phyloP scores from a whole-genome alignment of 1,284 basidiomycete genomes.

The Athelia psychrophila region DNA sequence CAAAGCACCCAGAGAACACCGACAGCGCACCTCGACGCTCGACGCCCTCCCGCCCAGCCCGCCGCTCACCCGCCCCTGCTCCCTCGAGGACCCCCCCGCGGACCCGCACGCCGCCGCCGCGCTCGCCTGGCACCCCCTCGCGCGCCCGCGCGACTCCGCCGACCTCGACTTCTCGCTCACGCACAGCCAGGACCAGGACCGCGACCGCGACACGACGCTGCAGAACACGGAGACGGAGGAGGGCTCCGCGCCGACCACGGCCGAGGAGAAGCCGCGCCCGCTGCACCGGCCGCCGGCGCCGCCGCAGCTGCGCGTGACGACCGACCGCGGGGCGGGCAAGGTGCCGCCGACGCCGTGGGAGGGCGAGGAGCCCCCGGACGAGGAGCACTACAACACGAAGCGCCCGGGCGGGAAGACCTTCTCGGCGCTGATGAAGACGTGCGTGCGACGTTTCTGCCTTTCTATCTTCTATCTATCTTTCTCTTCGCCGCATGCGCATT shows the following conservation, averaged over 20 bases:
- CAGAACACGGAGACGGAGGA: constrained; percentile 27
- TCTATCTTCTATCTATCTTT: too few relatives aligned
- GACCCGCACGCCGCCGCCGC: not conserved
- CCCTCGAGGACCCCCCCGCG: too few relatives aligned
- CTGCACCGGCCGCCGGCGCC: too few relatives aligned
- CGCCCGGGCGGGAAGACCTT: constrained; percentile 21
- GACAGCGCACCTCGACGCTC: not conserved
- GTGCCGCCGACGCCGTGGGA: constrained; percentile 56
- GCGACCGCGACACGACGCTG: constrained; percentile 9
- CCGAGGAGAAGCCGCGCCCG: too few relatives aligned
- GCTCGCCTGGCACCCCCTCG: not conserved
- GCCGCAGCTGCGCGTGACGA: not conserved
- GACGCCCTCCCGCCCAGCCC: constrained; percentile 17
- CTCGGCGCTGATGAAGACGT: constrained; percentile 20
- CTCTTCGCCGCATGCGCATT: too few relatives aligned
- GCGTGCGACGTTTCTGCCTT: constrained; percentile 1
- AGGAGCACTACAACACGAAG: constrained; percentile 37
- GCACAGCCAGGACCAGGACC: constrained; percentile 8
- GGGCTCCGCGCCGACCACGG: too few relatives aligned
- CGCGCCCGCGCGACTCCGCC: not conserved
- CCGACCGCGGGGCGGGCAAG: not conserved
- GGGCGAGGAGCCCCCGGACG: constrained; percentile 41
- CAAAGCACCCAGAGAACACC: too few relatives aligned
- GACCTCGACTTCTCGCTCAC: not conserved
- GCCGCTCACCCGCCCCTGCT: constrained; percentile 17